Evolutionary conservation across 352 stramenopile genomes (phyloP).

Genomic region (Globisporangium abappressorium): DNA sequence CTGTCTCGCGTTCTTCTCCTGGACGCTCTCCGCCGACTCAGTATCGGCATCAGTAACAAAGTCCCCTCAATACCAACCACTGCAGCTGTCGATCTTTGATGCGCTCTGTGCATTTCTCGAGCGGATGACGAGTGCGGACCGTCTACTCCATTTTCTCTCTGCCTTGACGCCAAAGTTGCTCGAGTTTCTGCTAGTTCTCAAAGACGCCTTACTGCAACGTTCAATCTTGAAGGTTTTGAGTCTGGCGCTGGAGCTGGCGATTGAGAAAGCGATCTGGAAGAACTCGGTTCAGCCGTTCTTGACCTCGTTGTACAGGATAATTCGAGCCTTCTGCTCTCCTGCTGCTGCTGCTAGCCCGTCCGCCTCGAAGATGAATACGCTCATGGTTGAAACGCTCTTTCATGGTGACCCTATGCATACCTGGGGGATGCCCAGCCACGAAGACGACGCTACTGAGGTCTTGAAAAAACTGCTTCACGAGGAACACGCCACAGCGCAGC

Average conservation of each 20-base stretch:
- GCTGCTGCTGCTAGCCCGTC: background rate
- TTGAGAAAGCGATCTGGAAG: conserved; percentile 19
- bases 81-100: conserved; percentile 16
- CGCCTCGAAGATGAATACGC: conserved; percentile 7
- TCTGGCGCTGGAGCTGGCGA: conserved; percentile 11
- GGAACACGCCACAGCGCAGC: conserved; percentile 1
- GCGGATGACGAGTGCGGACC: conserved; percentile 18
- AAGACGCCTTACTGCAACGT: background rate
- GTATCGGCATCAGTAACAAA: background rate
- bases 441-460: background rate
- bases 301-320: conserved; percentile 11
- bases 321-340: conserved; percentile 8
- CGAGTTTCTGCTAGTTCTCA: background rate
- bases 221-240: conserved; percentile 8
- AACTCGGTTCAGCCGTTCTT: conserved; percentile 14
- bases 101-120: conserved; percentile 12
- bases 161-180: conserved; percentile 10
- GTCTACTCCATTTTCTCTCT: conserved; percentile 12
- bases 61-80: background rate
- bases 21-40: conserved; percentile 5
- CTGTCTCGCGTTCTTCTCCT: conserved; percentile 14
- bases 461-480: conserved; percentile 9
- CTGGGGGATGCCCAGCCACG: background rate
- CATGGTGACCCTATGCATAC: background rate
- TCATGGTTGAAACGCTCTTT: conserved; percentile 13